Conservation (phyloP, 2,329 filamentous ascomycete species). For the Aureobasidium mangrovei region DNA sequence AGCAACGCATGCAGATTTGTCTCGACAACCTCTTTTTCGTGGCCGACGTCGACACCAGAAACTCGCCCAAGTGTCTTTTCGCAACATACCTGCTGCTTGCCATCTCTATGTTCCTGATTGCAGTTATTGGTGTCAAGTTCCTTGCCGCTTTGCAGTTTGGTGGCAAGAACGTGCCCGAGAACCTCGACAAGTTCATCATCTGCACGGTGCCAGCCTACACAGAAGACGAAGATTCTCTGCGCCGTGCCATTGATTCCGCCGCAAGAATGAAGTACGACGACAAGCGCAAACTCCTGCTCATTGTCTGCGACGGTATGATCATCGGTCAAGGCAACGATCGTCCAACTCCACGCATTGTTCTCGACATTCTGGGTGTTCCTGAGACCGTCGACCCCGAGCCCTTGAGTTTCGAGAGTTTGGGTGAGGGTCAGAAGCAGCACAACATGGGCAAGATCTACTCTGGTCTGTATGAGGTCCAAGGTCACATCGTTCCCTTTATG, state of each 20-base stretch:
- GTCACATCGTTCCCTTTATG: constrained; percentile 95
- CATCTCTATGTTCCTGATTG: constrained; percentile 69
- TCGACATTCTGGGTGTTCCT: constrained; percentile 92
- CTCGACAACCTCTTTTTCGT: constrained; percentile 93
- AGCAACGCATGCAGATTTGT: constrained; percentile 66
- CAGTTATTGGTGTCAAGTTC: constrained; percentile 91
- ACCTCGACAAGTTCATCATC: constrained; percentile 97
- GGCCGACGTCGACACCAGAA: constrained; percentile 83
- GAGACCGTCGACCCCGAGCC: constrained; percentile 92
- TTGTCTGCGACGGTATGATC: constrained; percentile 98
- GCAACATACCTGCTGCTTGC: constrained; percentile 82
- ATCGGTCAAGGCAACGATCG: constrained; percentile 97
- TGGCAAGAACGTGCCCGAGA: constrained; percentile 82
- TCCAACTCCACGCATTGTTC: constrained; percentile 87
- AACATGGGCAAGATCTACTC: constrained; percentile 99
- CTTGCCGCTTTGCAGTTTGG: constrained; percentile 91
- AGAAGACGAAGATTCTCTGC: constrained; percentile 93
- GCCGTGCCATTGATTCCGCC: constrained; percentile 92
- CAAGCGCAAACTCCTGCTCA: constrained; percentile 87
- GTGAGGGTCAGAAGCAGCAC: constrained; percentile 93
- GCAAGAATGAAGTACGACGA: constrained; percentile 96
- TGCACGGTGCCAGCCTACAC: constrained; percentile 97
- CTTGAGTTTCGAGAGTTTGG: constrained; percentile 90
- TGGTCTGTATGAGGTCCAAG: constrained; percentile 92
- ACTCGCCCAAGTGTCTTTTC: constrained; percentile 76